Evolutionary conservation across 441 rosid genomes (phyloP).

Genomic region (Euphorbia celastroides): DNA sequence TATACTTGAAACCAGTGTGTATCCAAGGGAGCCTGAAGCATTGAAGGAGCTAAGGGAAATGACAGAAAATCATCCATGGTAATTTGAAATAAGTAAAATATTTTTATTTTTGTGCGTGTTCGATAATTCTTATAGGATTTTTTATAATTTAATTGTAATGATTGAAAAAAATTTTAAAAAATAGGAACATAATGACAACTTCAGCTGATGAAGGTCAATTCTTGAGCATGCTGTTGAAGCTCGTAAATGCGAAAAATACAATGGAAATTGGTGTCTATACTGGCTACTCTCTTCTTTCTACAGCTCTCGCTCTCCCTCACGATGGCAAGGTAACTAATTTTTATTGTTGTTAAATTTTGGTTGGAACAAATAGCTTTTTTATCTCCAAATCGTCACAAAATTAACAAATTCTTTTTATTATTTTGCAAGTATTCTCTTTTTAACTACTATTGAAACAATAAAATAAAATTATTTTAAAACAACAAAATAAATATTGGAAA

Average conservation of each 20-base stretch:
- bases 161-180: not conserved
- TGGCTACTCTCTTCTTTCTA: slow-evolving; percentile 92
- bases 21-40: no score
- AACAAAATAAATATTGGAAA: no score
- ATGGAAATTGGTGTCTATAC: slow-evolving; percentile 97
- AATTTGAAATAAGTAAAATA: not conserved
- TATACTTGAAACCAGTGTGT: slow-evolving; percentile 91
- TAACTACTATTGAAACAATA: no score
- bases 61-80: slow-evolving; percentile 93
- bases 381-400: no score
- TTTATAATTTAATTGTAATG: not conserved
- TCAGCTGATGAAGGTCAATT: slow-evolving; percentile 97
- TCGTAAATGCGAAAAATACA: slow-evolving; percentile 86
- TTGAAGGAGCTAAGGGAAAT: slow-evolving; percentile 83
- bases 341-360: no score
- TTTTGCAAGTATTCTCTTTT: no score
- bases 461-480: no score
- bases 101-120: not conserved
- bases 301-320: slow-evolving; percentile 94
- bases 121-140: not conserved
- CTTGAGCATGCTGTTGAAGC: slow-evolving; percentile 79
- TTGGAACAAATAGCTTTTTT: no score
- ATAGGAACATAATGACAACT: slow-evolving; percentile 55
- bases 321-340: slow-evolving; percentile 96
- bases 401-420: no score